Base-by-base conservation (phyloP, 768 basidiomycete species). In the Paxillus involutus region DNA sequence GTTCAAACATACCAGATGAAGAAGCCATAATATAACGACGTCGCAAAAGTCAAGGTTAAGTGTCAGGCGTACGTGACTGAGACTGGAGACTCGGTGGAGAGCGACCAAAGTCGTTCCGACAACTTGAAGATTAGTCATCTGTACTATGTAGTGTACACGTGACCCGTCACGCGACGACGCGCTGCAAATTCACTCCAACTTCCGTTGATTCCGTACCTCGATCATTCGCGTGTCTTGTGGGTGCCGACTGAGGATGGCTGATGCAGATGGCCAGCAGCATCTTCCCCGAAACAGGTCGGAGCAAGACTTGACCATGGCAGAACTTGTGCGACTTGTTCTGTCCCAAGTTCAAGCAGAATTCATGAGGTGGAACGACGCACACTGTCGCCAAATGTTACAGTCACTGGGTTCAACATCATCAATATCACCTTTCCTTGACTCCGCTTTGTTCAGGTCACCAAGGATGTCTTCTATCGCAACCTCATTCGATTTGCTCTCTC, bases 331-430 rank as follows among this genome's bases (percentile, higher is more conserved):
- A 32, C 33, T 26, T 6, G 49, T 61, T 46, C 29, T 69, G 19
- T 55, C 44, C 1, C 52, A 69, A 32, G 67, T 68, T 44, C 58
- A 60, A n/a, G 14, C 58, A 44, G 67, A 68, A 54, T 68, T 69
- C 39, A 11, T 53, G 2, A 1, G 3, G 30, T 68, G 67, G 67
- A 55, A 59, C 33, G 30, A 41, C 30, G 10, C 47, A 13, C 16
- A 67, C 17, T 60, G 61, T 47, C 55, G 29, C 21, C 49, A 56
- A 46, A 11, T 12, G 14, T 47, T 68, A 5, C 29, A 52, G 30
- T 59, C 61, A 30, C 47, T 69, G 26, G 14, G 26, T 4, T 17
- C 59, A 12, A 26, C 51, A 16, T 29, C 65, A n/a, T 54, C 58
- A 16, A 51, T 51, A 42, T 68, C 56, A 62, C 51, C 55, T 17